Evolutionary conservation across 2,329 filamentous ascomycete genomes (phyloP).

Genomic region (Aspergillus arachidicola): DNA sequence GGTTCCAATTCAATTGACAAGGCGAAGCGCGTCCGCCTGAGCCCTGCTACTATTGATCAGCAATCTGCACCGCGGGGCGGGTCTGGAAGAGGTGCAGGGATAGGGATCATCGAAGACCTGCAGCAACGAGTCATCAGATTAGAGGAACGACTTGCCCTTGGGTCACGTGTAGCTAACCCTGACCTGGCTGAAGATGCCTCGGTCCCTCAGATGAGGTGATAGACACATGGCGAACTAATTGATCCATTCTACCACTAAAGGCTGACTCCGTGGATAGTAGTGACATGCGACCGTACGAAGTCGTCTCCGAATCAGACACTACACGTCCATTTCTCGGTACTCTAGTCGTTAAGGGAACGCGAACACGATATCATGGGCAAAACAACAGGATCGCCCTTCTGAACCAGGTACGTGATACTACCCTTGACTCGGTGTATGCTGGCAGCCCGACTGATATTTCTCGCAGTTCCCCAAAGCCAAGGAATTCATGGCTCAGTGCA

Average conservation of each 20-base stretch:
- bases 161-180: background rate
- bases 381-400: conserved; percentile 23
- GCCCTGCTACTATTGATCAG: background rate
- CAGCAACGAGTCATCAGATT: conserved; percentile 24
- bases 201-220: conserved; percentile 11
- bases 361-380: conserved; percentile 26
- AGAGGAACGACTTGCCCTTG: conserved; percentile 19
- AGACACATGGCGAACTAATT: background rate
- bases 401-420: conserved; percentile 14
- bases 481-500: conserved; percentile 24
- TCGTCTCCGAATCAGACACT: background rate
- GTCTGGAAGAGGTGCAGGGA: background rate
- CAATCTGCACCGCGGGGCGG: background rate
- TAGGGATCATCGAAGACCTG: conserved; percentile 25
- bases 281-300: background rate
- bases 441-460: background rate
- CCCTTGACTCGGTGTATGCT: background rate
- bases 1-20: conserved; percentile 8
- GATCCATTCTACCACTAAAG: too few relatives aligned
- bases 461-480: conserved; percentile 26
- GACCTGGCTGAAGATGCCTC: background rate
- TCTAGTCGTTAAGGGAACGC: conserved; percentile 24
- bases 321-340: conserved; percentile 17
- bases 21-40: conserved; percentile 12
- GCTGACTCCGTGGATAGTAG: background rate